phyloP scores from a whole-genome alignment of 805 yeast species.

The Blastobotrys peoriensis region DNA sequence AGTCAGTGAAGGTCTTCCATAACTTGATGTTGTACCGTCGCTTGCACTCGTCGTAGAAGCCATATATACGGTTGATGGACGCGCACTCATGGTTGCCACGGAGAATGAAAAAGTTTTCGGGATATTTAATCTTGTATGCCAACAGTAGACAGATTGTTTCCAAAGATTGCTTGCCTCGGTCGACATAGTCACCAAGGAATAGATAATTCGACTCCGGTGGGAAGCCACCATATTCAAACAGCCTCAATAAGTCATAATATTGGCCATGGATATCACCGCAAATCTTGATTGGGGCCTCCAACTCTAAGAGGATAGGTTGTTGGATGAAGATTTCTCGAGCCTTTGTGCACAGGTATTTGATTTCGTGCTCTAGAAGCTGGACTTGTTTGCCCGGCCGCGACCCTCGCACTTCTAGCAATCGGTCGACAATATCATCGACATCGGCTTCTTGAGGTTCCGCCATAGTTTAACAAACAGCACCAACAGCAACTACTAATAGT shows the following conservation, averaged over 20 bases:
- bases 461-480: slow-evolving; percentile 18
- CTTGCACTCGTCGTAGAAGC: slow-evolving; percentile 96
- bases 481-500: background rate
- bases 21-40: slow-evolving; percentile 96
- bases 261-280: slow-evolving; percentile 99
- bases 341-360: slow-evolving; percentile 90
- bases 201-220: slow-evolving; percentile 98
- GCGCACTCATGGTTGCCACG: slow-evolving; percentile 99
- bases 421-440: slow-evolving; percentile 93
- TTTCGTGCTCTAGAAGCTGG: slow-evolving; percentile 87
- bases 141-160: slow-evolving; percentile 91
- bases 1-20: slow-evolving; percentile 98
- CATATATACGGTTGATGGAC: slow-evolving; percentile 94
- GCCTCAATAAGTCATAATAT: slow-evolving; percentile 89
- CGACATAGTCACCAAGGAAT: slow-evolving; percentile 95
- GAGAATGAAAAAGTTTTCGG: slow-evolving; percentile 92
- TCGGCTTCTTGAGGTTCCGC: slow-evolving; percentile 67
- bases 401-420: slow-evolving; percentile 95
- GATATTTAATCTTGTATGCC: slow-evolving; percentile 96
- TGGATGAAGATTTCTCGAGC: slow-evolving; percentile 97
- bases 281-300: slow-evolving; percentile 91
- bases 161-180: slow-evolving; percentile 95
- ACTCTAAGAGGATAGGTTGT: slow-evolving; percentile 91
- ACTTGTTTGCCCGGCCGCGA: slow-evolving; percentile 98
- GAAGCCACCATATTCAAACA: slow-evolving; percentile 97